Base-by-base conservation (phyloP, 2,329 filamentous ascomycete genomes). In the Tympanopsis confertula region DNA sequence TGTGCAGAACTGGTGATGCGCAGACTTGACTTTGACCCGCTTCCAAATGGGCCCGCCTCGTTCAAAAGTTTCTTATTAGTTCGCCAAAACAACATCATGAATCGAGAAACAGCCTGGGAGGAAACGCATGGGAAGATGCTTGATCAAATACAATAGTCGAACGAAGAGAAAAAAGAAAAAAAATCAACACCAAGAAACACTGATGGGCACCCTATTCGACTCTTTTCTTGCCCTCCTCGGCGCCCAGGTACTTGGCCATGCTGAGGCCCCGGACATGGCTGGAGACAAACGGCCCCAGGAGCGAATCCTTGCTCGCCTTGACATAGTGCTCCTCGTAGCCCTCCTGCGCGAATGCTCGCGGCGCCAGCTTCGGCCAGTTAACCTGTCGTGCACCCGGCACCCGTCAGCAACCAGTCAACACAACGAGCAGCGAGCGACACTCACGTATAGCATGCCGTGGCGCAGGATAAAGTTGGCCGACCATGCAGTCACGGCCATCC, bases 171-270 rank as follows among this genome's bases (percentile, higher is more conserved):
- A 7, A 14, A 35, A 35, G 15, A 10, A 35, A 10, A 35, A 7
- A 10, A 18, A 10, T 10, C 13, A 35, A 35, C 22, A 26, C n/a
- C 7, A 7, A 7, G 7, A 10, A 26, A 7, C 22, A 35, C 7
- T n/a, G 7, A 10, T 7, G 7, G 7, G 15, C 13, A 10, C 7
- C 44, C 49, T 73, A 88, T 57, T 98, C 91, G 53, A 94, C 91
- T 56, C 91, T 85, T 74, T 95, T 98, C 73, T 96, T 98, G 38
- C 91, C 91, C 62, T 98, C 91, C 59, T 98, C 91, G 39, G 93
- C 76, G 48, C 82, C 91, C 20, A 86, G 72, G 48, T 93, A 80
- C 44, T 85, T 71, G 32, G 82, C 81, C 46, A 84, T 85, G 61
- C 86, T 94, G 44, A 86, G 73, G 3, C 87, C 86, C 13, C 88